Base-by-base conservation (phyloP, 2,329 filamentous ascomycete species). In the Sclerotinia spermophila region DNA sequence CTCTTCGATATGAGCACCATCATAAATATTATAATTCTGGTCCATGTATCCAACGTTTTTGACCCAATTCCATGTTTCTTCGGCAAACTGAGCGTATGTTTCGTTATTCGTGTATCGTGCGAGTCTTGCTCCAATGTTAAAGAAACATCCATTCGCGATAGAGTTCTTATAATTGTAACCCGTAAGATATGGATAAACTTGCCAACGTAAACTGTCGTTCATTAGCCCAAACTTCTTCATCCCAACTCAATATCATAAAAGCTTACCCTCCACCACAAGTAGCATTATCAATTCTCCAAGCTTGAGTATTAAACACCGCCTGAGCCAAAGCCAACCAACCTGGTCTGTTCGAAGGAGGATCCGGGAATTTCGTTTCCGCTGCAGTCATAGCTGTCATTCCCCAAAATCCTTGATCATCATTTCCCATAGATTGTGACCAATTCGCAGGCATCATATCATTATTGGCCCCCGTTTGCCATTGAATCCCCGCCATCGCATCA, bases 321-420 rank as follows among this genome's bases (percentile, higher is more conserved):
- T 94, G 91, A 0, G 87, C 90, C 68, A 96, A 85, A 10, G 89
- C 88, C n/a, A 96, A 84, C 92, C 92, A 97, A 72, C 91, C 89
- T 0, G 91, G 88, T 68, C 89, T 79, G 71, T 85, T 86, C 0
- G 82, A 74, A 0, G 87, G 85, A 6, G 91, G 90, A 75, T 93
- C 86, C 2, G 90, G 90, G 76, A 91, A 95, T 73, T 89, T 89
- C 76, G 90, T 87, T 81, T 96, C 93, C 51, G 91, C 90, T 3
- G 93, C 93, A 15, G 87, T 86, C 84, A 96, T 91, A 72, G 90
- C 91, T 1, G 92, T 88, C 83, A 96, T 86, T n/a, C 87, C 92
- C 93, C 93, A 96, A 81, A 96, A 95, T 8, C 91, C 79, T 73
- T 80, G 79, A 75, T 80, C 79, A 72, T 80, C 79, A 64, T 80